Base-by-base conservation (phyloP, 2,329 filamentous ascomycete genomes). In the Septoria petroselini region DNA sequence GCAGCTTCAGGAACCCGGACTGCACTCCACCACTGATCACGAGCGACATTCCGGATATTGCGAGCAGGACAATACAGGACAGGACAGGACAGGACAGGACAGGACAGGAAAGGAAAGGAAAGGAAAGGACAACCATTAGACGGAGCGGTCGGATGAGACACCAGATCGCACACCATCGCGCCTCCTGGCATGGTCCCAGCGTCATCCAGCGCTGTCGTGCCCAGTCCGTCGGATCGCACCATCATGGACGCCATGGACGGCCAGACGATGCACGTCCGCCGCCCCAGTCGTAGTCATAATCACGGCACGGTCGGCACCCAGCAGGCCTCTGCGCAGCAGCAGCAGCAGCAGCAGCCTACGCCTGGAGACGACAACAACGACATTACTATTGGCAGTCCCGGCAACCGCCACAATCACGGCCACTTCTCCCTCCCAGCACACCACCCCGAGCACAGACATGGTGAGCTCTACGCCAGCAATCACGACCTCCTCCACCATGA, bases 401-500 rank as follows among this genome's bases (percentile, higher is more conserved):
- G 48, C 18, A 41, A 45, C 11, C 37, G 45, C 23, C 23, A 33
- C 9, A 34, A 35, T 45, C 31, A 29, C 30, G 31, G n/a, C 12
- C 14, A 30, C 42, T 38, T 45, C n/a, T 37, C 35, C 31, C 27
- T 25, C 35, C 30, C 48, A 35, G 39, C 29, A 30, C 48, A 48
- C 48, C 48, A 50, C 41, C 30, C 21, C 41, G 44, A 52, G 48
- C 59, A 62, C 53, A 49, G 51, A 19, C 53, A 62, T 52, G 53
- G 58, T 38, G 58, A 63, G 50, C 59, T 65, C 17, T 64, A 60
- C 45, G 61, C 57, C 34, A 62, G 65, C 42, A 58, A 66, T 58
- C 65, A 69, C 59, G 63, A 66, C 12, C 65, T 66, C 12, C 65
- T 66, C 53, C 63, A 66, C 21, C 52, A 57, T 34, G 48, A 45